A percentile compares a stretch with the other conserved stretches of the same genome.
These are phyloP conservation scores for Symbiodinium natans DNA, from an alignment of 73 alveolate genomes.

Conservation along the genomic window DNA sequence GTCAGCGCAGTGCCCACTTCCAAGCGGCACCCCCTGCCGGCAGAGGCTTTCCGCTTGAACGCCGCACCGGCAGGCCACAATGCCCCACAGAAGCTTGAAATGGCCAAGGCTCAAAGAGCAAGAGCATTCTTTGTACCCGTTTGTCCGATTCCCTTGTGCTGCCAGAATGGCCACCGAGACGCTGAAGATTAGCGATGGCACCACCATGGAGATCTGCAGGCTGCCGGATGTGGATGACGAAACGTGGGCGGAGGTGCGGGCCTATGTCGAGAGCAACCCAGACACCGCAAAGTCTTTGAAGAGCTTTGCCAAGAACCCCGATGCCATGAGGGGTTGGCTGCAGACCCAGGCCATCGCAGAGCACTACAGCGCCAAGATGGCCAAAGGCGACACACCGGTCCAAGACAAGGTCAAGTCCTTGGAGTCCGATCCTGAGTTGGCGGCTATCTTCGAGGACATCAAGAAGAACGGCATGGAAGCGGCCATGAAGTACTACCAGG, in stretches of 20 bases:
- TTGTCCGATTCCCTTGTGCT: background rate
- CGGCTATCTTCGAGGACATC: background rate
- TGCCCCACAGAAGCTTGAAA: too few relatives aligned
- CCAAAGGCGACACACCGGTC: background rate
- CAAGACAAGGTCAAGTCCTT: constrained; percentile 67
- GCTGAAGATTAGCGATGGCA: constrained; percentile 87
- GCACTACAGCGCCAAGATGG: constrained; percentile 12
- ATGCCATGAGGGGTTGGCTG: constrained; percentile 89
- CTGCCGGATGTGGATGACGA: constrained; percentile 82
- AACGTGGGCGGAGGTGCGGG: constrained; percentile 82
- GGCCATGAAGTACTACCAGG: constrained; percentile 71
- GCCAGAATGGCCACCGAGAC: constrained; percentile 39
- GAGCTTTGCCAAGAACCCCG: constrained; percentile 77
- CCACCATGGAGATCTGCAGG: constrained; percentile 78
- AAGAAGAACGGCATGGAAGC: constrained; percentile 39
- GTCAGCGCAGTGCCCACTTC: too few relatives aligned
- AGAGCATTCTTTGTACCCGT: background rate
- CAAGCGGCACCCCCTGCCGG: too few relatives aligned
- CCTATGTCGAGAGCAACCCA: constrained; percentile 68
- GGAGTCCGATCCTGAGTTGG: constrained; percentile 28
- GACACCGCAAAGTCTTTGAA: constrained; percentile 61
- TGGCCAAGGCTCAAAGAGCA: too few relatives aligned
- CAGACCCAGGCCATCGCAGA: constrained; percentile 89
- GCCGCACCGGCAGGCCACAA: too few relatives aligned
- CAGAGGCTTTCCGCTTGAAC: too few relatives aligned